Base-by-base conservation (phyloP, 306 rosid species). In the Gleditsia sinensis region DNA sequence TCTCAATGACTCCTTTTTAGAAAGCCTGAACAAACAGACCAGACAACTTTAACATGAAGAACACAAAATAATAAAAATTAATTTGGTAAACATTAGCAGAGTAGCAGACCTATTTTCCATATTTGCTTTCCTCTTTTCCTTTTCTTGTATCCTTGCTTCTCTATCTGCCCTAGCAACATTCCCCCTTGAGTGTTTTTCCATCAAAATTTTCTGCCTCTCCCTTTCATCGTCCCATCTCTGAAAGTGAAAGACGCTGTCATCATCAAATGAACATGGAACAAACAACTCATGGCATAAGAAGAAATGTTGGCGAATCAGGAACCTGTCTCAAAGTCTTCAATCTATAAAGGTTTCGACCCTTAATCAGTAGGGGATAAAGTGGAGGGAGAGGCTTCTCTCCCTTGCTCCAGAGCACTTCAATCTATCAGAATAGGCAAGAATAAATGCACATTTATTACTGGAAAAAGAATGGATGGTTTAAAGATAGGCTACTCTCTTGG, bases 341-440 rank as follows among this genome's bases (percentile, higher is more conserved):
- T 75, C 89, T 80, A 71, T 91, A 94, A 74, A 94, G 97, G 74
- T 94, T 91, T 75, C 98, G 87, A 62, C 98, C 98, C 86, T 94
- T 91, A 9, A 91, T 87, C 75, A 94, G 74, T 33, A 91, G 86
- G 67, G 96, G 97, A 69, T 89, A 79, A 53, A 94, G 94, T 46
- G 91, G 93, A 62, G 94, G 94, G 30, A 88, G 90, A 67, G 94
- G 87, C 63, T 86, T 89, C 85, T 87, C 93, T 72, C 98, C 97
- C 75, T 87, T 94, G 82, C 98, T 91, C 98, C 98, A 94, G 12
- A 91, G 87, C 25, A 91, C 97, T 84, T 94, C 96, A 83, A 94
- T 84, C 98, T 94, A 60, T 24, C 56, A 78, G 49, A 58, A 78
- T 34, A 78, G 23, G 49, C 60, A 59, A 71, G 39, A 75, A 37